Base-by-base conservation (phyloP, 176 grass and related monocot species). In the Aegilops sharonensis region DNA sequence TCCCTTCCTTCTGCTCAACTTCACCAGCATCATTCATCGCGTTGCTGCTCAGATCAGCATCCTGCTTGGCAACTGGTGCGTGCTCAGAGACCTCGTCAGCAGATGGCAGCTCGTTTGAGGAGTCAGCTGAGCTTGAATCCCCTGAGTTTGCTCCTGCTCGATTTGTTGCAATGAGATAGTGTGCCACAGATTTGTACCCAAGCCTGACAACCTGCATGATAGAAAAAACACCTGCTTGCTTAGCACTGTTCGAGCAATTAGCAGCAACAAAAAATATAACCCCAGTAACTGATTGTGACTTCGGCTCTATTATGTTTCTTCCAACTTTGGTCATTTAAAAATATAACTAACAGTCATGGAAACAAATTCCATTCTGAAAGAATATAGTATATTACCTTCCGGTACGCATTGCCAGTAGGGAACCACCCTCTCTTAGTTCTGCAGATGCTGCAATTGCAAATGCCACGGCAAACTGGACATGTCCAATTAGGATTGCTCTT, bases 371-470 rank as follows among this genome's bases (percentile, higher is more conserved):
- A 48, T 15, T 47, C 29, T 67, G 68, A 75, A 61, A 10, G 68
- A 21, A 24, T 54, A 20, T 57, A 24, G 32, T 50, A 47, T 63
- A 54, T n/a, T 92, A 98, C 93, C 88, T 94, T 98, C 73, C 82
- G 89, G 54, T 98, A 98, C 0, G 78, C 84, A 62, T 9, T 3
- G 8, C 94, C 94, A 81, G 97, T 95, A 17, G 97, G 97, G 27
- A 23, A 68, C 97, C 97, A 98, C 91, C 97, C 94, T 89, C 92
- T 98, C 81, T 95, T 98, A 68, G 85, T 78, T 87, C 97, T 90
- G 78, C 97, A 98, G 6, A 94, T 72, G 72, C 97, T 95, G 88
- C 97, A 98, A 60, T 98, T 98, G 90, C 94, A 95, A 50, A 98
- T 95, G 39, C 90, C 97, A 9, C 97, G 86, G 45, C 93, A 98